phyloP scores from a whole-genome alignment of 2,329 filamentous ascomycete genomes.

The Diaporthe sp. region DNA sequence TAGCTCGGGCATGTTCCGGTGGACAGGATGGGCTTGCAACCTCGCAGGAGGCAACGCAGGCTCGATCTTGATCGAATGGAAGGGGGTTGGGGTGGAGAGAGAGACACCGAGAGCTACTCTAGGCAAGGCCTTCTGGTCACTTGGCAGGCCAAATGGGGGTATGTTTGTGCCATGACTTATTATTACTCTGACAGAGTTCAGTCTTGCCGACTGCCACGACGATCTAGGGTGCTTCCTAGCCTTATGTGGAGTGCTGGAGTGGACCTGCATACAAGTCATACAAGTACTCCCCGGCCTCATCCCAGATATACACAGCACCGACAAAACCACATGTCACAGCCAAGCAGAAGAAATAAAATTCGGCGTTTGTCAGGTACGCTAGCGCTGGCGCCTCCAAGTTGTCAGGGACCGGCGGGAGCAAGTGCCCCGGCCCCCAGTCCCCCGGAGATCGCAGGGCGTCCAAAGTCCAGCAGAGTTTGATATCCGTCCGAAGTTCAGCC shows the following conservation, averaged over 20 bases:
- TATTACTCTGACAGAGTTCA: neutral
- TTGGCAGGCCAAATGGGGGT: neutral
- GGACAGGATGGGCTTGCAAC: constrained; percentile 8
- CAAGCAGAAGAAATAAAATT: constrained; percentile 8
- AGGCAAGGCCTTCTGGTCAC: neutral
- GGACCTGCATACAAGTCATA: neutral
- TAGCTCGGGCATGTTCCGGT: constrained; percentile 23
- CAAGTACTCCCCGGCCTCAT: neutral
- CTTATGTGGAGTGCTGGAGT: neutral
- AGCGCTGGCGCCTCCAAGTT: constrained; percentile 4
- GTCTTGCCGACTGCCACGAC: neutral
- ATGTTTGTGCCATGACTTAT: neutral
- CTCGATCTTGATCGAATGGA: neutral
- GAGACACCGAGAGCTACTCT: constrained; percentile 1
- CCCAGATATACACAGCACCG: neutral
- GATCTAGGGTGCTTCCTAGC: constrained; percentile 2
- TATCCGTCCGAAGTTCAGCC: neutral
- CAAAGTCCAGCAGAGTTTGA: neutral
- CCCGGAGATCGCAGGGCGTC: neutral
- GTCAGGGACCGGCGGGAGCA: neutral
- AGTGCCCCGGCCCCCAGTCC: neutral
- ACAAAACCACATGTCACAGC: neutral
- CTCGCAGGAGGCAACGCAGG: neutral
- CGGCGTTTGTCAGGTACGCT: constrained; percentile 14
- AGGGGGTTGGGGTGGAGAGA: too few species aligned